Evolutionary conservation across 2,329 filamentous ascomycete species (phyloP).

Genomic region (Claviceps cyperi): DNA sequence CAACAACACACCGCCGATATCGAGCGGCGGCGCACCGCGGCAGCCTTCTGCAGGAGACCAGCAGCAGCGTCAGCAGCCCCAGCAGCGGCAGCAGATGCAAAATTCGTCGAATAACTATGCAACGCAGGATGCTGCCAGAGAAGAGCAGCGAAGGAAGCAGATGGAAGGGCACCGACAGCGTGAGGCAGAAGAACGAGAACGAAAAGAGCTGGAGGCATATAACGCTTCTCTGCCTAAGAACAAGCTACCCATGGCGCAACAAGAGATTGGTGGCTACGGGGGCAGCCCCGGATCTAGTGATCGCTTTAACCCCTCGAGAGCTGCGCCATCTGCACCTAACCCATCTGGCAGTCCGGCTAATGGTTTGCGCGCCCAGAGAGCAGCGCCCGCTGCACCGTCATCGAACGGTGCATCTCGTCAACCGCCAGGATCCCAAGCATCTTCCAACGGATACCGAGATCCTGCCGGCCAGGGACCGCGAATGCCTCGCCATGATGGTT

Average conservation of each 20-base stretch:
- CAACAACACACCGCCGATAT: conserved; percentile 22
- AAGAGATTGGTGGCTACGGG: conserved; percentile 67
- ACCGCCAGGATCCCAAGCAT: conserved; percentile 34
- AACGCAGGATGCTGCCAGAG: conserved; percentile 33
- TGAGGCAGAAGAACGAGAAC: conserved; percentile 49
- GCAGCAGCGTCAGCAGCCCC: conserved; percentile 27
- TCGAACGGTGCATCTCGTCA: conserved; percentile 28
- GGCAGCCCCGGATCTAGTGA: conserved; percentile 32
- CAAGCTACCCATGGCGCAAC: conserved; percentile 68
- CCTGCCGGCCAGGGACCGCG: conserved; percentile 27
- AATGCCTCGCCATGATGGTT: conserved; percentile 32
- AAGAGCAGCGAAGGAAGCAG: conserved; percentile 49
- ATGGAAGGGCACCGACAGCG: conserved; percentile 41
- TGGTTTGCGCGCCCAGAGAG: conserved; percentile 56
- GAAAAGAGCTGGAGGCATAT: conserved; percentile 72
- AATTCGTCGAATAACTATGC: conserved; percentile 40
- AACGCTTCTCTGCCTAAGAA: conserved; percentile 79
- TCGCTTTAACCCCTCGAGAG: conserved; percentile 74
- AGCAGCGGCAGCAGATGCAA: conserved; percentile 45
- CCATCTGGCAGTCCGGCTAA: conserved; percentile 37
- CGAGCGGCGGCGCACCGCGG: conserved; percentile 24
- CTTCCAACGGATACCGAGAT: conserved; percentile 29
- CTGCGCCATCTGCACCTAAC: conserved; percentile 69
- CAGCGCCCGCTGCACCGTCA: conserved; percentile 57
- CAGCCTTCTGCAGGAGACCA: conserved; percentile 25